Evolutionary conservation across 169 alveolate genomes (phyloP).

Genomic region (Condylostoma magnum): DNA sequence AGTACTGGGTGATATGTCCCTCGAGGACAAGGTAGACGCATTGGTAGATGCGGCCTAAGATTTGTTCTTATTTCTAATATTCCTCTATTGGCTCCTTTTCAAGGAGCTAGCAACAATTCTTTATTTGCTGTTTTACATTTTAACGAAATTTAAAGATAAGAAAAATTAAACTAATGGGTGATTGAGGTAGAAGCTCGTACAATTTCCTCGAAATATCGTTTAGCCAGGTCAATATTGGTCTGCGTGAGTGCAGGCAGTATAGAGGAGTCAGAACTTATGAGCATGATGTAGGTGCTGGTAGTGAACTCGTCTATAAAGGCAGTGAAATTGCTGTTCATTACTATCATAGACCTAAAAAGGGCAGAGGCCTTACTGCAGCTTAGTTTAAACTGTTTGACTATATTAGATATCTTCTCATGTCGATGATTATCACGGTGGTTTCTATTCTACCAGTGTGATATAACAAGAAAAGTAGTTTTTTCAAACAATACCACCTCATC

Average conservation of each 20-base stretch:
- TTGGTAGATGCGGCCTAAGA: no score
- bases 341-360: constrained; percentile 77
- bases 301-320: constrained; percentile 90
- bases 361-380: constrained; percentile 87
- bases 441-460: constrained; percentile 66
- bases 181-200: constrained; percentile 18
- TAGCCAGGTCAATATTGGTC: constrained; percentile 22
- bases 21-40: no score
- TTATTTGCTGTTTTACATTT: not conserved
- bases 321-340: constrained; percentile 77
- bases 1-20: no score
- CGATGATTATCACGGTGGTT: constrained; percentile 80
- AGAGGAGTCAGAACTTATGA: constrained; percentile 71
- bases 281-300: constrained; percentile 87
- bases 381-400: constrained; percentile 89
- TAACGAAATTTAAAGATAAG: not conserved
- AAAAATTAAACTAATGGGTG: not conserved
- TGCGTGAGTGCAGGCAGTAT: constrained; percentile 27
- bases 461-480: constrained; percentile 92
- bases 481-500: constrained; percentile 94
- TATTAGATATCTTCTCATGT: constrained; percentile 92
- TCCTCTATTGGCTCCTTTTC: no score
- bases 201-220: constrained; percentile 26
- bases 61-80: no score
- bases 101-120: not conserved